These are phyloP conservation scores for Ceratocystis smalleyi DNA, from an alignment of 2,329 filamentous ascomycete species.

Conservation along the genomic window DNA sequence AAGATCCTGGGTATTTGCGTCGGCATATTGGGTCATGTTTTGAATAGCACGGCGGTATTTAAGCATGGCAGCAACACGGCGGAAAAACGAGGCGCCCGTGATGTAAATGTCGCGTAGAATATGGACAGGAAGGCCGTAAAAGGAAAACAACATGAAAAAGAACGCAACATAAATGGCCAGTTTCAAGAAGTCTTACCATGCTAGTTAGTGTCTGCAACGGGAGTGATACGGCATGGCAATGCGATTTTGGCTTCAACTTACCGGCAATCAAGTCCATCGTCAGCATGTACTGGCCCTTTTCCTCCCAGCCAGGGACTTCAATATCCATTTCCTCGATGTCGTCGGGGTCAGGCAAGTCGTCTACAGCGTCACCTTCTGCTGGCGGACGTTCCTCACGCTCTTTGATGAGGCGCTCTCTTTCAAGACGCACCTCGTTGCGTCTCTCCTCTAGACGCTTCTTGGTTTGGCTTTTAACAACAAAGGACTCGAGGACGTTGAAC, in stretches of 20 bases:
- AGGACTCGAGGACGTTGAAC: conserved; percentile 62
- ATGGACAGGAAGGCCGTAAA: conserved; percentile 91
- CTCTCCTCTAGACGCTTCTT: conserved; percentile 50
- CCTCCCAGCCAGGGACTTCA: conserved; percentile 90
- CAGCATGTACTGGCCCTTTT: conserved; percentile 84
- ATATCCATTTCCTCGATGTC: conserved; percentile 86
- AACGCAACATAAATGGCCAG: conserved; percentile 78
- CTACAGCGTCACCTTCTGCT: conserved; percentile 25
- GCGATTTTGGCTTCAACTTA: conserved; percentile 27
- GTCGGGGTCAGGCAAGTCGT: conserved; percentile 43
- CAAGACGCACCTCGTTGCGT: conserved; percentile 49
- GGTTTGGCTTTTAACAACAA: conserved; percentile 61
- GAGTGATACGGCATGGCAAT: not conserved
- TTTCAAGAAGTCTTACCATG: conserved; percentile 63
- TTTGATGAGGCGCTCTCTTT: conserved; percentile 37
- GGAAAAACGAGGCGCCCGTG: conserved; percentile 80
- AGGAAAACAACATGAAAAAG: conserved; percentile 81
- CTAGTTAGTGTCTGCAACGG: not conserved
- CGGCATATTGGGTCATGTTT: conserved; percentile 89
- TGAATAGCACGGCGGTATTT: conserved; percentile 81
- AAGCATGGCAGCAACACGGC: conserved; percentile 73
- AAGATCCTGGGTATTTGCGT: conserved; percentile 78
- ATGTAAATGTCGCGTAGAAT: conserved; percentile 93
- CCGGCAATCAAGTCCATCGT: conserved; percentile 71
- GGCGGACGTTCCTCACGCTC: conserved; percentile 34